These are phyloP conservation scores for Penicillium silybi DNA, from an alignment of 495 filamentous ascomycete species.

Conservation along the genomic window DNA sequence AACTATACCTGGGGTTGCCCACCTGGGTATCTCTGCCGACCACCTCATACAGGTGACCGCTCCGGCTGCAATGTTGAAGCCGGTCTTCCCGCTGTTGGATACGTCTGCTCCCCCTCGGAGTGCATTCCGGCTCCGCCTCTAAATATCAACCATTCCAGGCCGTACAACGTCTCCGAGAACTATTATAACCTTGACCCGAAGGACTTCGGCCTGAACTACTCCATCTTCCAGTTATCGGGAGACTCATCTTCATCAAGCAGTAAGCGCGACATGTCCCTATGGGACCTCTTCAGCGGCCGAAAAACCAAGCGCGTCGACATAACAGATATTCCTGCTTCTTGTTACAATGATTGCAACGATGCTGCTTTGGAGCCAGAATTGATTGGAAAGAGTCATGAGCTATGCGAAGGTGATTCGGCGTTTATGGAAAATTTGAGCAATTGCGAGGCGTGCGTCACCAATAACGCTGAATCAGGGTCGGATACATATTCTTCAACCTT, in stretches of 20 bases:
- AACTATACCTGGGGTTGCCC: constrained; percentile 53
- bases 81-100: constrained; percentile 48
- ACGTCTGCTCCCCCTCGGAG: constrained; percentile 49
- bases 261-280: constrained; percentile 3
- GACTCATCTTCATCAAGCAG: neutral
- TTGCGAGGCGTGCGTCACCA: constrained; percentile 35
- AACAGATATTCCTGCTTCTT: constrained; percentile 34
- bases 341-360: constrained; percentile 53
- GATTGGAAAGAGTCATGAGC: constrained; percentile 38
- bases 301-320: constrained; percentile 7
- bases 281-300: neutral
- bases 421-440: constrained; percentile 32
- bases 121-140: constrained; percentile 48
- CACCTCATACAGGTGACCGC: constrained; percentile 21
- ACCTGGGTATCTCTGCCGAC: constrained; percentile 57
- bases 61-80: constrained; percentile 50
- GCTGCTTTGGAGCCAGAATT: constrained; percentile 42
- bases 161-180: constrained; percentile 48
- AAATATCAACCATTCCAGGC: constrained; percentile 29
- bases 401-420: constrained; percentile 41
- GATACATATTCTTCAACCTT: constrained; percentile 3
- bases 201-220: constrained; percentile 58
- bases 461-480: constrained; percentile 1
- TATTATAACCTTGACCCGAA: constrained; percentile 65
- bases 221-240: constrained; percentile 50